phyloP scores from a whole-genome alignment of 169 alveolate species.

The Eimeria sp. region DNA sequence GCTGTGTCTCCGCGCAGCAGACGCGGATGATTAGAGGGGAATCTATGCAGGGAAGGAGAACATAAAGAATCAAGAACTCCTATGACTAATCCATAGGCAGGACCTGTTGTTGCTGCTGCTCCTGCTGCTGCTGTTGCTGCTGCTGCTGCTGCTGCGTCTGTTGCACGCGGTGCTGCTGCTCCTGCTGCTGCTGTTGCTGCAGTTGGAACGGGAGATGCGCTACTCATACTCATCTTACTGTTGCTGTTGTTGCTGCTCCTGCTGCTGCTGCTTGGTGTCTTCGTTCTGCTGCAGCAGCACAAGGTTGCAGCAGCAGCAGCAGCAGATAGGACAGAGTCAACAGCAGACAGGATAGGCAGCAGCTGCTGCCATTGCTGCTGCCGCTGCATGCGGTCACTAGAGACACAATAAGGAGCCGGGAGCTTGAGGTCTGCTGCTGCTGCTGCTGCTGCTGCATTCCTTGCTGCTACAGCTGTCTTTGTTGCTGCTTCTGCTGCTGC shows the following conservation, averaged over 20 bases:
- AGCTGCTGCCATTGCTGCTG: slow-evolving; percentile 38
- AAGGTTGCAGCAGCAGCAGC: neutral
- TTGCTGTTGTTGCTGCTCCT: neutral
- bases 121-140: neutral
- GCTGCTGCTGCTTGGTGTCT: slow-evolving; percentile 34
- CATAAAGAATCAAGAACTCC: neutral
- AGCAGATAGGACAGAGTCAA: slow-evolving; percentile 25
- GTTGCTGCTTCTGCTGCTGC: slow-evolving; percentile 44
- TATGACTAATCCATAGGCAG: neutral
- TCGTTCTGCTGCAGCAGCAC: slow-evolving; percentile 67
- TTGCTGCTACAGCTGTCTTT: slow-evolving; percentile 52
- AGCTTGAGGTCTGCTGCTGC: slow-evolving; percentile 73
- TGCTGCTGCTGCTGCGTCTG: too few relatives aligned
- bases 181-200: neutral
- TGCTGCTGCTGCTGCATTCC: slow-evolving; percentile 67
- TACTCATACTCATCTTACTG: neutral
- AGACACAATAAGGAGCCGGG: slow-evolving; percentile 42
- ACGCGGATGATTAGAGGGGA: slow-evolving; percentile 45
- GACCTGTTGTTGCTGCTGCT: slow-evolving; percentile 37
- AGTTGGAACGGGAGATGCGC: neutral
- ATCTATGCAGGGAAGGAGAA: slow-evolving; percentile 19
- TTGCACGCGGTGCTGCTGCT: too few relatives aligned
- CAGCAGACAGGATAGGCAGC: slow-evolving; percentile 14
- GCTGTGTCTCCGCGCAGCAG: slow-evolving; percentile 37
- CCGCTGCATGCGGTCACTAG: slow-evolving; percentile 43